Evolutionary conservation across 805 yeast genomes (phyloP).

Genomic region (Ogataea methylovora): DNA sequence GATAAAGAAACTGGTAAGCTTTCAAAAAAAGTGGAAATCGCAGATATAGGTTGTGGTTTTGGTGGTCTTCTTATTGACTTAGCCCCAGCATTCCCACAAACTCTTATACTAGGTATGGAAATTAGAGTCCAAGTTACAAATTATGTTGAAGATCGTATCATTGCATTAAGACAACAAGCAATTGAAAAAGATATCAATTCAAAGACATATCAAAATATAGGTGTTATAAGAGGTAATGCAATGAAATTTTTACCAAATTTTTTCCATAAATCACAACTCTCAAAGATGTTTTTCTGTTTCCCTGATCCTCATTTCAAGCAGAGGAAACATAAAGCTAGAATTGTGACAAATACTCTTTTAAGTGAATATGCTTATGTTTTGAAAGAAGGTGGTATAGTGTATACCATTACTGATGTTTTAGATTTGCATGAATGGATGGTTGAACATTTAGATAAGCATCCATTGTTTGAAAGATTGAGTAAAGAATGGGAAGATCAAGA

Average conservation of each 20-base stretch:
- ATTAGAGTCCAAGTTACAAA: slow-evolving; percentile 96
- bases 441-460: slow-evolving; percentile 82
- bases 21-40: slow-evolving; percentile 65
- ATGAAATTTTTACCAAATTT: slow-evolving; percentile 97
- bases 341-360: slow-evolving; percentile 80
- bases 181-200: slow-evolving; percentile 20
- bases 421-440: slow-evolving; percentile 98
- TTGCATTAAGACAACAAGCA: slow-evolving; percentile 67
- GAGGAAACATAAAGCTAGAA: slow-evolving; percentile 95
- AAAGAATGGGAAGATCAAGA: slow-evolving; percentile 77
- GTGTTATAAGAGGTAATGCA: slow-evolving; percentile 89
- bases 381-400: slow-evolving; percentile 78
- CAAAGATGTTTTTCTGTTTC: slow-evolving; percentile 94
- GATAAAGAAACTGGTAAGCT: slow-evolving; percentile 34
- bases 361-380: slow-evolving; percentile 90
- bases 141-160: slow-evolving; percentile 90
- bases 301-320: slow-evolving; percentile 99
- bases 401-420: slow-evolving; percentile 92
- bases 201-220: slow-evolving; percentile 67
- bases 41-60: slow-evolving; percentile 96
- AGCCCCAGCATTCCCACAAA: slow-evolving; percentile 69
- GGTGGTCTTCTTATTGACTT: slow-evolving; percentile 84
- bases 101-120: slow-evolving; percentile 88
- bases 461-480: slow-evolving; percentile 74
- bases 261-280: slow-evolving; percentile 72